These are phyloP conservation scores for Magnaporthiopsis incrustans DNA, from an alignment of 2,329 filamentous ascomycete genomes.

Conservation along the genomic window DNA sequence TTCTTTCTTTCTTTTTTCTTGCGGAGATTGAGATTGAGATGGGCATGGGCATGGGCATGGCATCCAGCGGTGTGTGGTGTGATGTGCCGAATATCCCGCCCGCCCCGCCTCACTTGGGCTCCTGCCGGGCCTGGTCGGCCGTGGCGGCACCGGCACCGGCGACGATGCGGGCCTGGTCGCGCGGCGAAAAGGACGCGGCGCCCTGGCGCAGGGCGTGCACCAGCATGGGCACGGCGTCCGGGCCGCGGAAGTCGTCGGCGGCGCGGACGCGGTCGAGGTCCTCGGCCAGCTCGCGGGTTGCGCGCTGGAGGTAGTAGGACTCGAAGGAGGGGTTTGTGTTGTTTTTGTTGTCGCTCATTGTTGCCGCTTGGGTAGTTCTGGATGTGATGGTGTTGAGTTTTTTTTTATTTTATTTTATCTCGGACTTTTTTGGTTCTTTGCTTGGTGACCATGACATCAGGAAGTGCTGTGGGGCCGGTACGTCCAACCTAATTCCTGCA, in stretches of 20 bases:
- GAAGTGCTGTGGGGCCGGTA: too few relatives aligned
- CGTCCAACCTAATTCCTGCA: too few relatives aligned
- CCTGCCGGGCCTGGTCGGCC: too few relatives aligned
- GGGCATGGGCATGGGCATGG: too few relatives aligned
- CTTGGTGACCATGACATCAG: too few relatives aligned
- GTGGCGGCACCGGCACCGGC: background rate
- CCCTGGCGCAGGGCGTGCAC: slow-evolving; percentile 64
- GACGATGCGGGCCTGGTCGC: slow-evolving; percentile 30
- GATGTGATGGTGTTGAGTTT: background rate
- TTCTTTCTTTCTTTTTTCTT: too few relatives aligned
- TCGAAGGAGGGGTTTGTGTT: slow-evolving; percentile 35
- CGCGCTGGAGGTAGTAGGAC: slow-evolving; percentile 60
- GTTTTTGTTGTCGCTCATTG: background rate
- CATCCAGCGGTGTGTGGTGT: too few relatives aligned
- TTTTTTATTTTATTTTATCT: background rate
- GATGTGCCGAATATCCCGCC: too few relatives aligned
- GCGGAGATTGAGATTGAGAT: too few relatives aligned
- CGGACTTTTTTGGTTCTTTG: background rate
- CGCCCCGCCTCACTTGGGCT: background rate
- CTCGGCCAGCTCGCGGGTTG: slow-evolving; percentile 63
- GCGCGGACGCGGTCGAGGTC: slow-evolving; percentile 63
- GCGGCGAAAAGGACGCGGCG: slow-evolving; percentile 48
- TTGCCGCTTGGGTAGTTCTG: too few relatives aligned
- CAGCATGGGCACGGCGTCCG: slow-evolving; percentile 54
- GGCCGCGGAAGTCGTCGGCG: slow-evolving; percentile 61